Base-by-base conservation (phyloP, 2,329 filamentous ascomycete genomes). In the Cladophialophora exuberans region DNA sequence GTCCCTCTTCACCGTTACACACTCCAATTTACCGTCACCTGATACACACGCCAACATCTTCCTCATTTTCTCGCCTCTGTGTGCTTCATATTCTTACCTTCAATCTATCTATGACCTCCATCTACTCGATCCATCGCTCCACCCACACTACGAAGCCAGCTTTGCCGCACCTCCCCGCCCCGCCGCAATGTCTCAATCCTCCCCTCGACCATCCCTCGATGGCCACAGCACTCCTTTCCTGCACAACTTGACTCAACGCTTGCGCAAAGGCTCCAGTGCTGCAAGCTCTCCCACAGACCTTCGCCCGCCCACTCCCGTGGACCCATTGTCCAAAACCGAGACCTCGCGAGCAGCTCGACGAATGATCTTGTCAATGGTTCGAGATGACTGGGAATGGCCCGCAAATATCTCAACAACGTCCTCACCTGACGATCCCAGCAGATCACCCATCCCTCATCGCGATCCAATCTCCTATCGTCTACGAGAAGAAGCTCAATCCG, bases 331-430 rank as follows among this genome's bases (percentile, higher is more conserved):
- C 5, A 59, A 58, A 46, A 60, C 58, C 10, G 57, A 65, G 41
- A 48, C 57, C 4, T 33, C 60, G 6, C 56, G 54, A 15, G 54
- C 61, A 2, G 56, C 61, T 11, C 56, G 62, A 31, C 52, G 54
- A 25, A 55, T 60, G 44, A 48, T 65, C 10, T 22, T 57, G 17
- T 56, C 59, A 2, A 43, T 61, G 17, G 42, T 66, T 10, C 26
- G 56, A 52, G 56, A 62, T 47, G 64, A 66, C 41, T 66, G 64
- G 64, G 58, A 65, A 22, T 66, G 59, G 44, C 52, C 62, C 22
- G 20, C 38, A 35, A 25, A 15, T 30, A 35, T 52, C 6, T 52
- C 61, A 30, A n/a, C 47, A 9, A 23, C 18, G 20, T n/a, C 28
- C 9, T 30, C 46, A 4, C 36, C 20, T 39, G 42, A 28, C 36